Conservation (phyloP, 352 stramenopile genomes). For the Saprolegnia parasitica region DNA sequence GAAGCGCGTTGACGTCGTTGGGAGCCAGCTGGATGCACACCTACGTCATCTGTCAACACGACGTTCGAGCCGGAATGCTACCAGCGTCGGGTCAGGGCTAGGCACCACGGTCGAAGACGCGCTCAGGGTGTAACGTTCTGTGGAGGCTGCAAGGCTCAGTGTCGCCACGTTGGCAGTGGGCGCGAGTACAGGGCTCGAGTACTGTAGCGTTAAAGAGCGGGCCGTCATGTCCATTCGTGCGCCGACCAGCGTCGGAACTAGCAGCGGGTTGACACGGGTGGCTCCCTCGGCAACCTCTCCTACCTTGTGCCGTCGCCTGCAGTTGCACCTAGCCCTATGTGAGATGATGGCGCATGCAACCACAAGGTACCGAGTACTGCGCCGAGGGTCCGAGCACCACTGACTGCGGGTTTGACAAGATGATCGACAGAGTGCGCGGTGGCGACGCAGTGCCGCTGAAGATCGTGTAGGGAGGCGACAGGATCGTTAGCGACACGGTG, state of each 20-base stretch:
- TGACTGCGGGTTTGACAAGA: not conserved
- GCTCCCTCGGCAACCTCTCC: not conserved
- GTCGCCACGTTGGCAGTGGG: not conserved
- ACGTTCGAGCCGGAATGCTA: not conserved
- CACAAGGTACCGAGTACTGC: not conserved
- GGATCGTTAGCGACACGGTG: slow-evolving; percentile 39
- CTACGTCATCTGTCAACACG: not conserved
- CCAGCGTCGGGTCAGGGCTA: not conserved
- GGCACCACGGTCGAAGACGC: not conserved
- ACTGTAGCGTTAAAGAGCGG: slow-evolving; percentile 5
- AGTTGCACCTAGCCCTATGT: slow-evolving; percentile 1
- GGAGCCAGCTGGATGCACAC: slow-evolving; percentile 6
- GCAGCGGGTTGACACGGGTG: not conserved
- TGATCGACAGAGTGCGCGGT: not conserved
- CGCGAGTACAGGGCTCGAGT: slow-evolving; percentile 1
- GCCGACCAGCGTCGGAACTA: not conserved
- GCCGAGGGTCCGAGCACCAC: slow-evolving; percentile 2
- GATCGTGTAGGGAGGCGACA: slow-evolving; percentile 25
- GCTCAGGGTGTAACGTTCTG: slow-evolving; percentile 6
- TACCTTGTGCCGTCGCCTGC: slow-evolving; percentile 5
- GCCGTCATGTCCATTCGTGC: slow-evolving; percentile 10
- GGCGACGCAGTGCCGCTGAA: not conserved
- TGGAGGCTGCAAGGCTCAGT: not conserved
- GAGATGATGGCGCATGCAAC: not conserved
- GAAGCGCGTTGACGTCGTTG: not conserved